Evolutionary conservation across 352 stramenopile species (phyloP), one percentile per base, ranked within the genome.

Genomic region (Thraustotheca clavata): DNA sequence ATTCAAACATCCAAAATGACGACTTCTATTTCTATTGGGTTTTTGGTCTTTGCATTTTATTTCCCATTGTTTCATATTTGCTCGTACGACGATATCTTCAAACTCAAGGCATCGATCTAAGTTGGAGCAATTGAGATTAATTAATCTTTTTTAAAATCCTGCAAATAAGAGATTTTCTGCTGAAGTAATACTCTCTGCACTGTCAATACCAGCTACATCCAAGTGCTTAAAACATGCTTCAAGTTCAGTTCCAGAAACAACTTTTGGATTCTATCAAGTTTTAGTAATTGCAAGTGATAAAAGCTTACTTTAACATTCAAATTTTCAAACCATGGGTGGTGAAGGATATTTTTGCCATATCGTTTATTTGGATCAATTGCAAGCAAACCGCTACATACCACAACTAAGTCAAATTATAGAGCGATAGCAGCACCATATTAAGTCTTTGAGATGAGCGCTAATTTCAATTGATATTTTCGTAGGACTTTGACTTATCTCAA

Each of bases 271-370:
- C 38, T 43, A 20, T 16, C 16, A 16, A 43, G 16, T 20, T 43
- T 20, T 43, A 24, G 2, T 47, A 47, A 24, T n/a, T 47, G 4
- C 27, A 47, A 24, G 38, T n/a, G 22, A 2, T 2, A n/a, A 24
- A 4, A 4, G 36, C 24, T 3, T 40, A 65, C 57, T 46, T 71
- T 26, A 81, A 81, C 90, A 29, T 87, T 71, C 3, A 89, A 43
- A 6, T 73, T 75, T 14, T 67, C 26, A 20, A 93, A 83, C 83
- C 83, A 93, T 22, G 55, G 5, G 62, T 93, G 83, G 6, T 60
- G 49, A 55, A 86, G 86, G 8, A 90, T 59, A 0, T 11, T 27
- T 11, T 70, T 69, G 20, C 77, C 78, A 34, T 91, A 67, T 1
- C 83, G 73, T 8, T 80, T 52, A 2, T 40, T 31, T 22, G 78